Percentiles rank a stretch among this genome's conserved stretches.
phyloP scores from a whole-genome alignment of 2,329 filamentous ascomycete species.

The Boeremia exigua region DNA sequence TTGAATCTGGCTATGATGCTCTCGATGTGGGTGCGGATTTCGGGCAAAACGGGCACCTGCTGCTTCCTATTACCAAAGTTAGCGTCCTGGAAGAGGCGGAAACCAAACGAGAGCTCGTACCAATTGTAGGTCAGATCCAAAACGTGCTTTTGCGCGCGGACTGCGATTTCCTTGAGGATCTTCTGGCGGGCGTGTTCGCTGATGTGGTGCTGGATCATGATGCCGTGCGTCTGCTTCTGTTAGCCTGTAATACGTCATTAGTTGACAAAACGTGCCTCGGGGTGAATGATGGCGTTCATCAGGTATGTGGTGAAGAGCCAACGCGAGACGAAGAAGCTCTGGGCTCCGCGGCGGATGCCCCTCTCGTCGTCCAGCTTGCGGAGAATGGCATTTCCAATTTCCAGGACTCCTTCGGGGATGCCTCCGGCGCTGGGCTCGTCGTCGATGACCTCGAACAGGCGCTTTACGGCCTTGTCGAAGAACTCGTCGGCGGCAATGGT shows the following conservation, averaged over 20 bases:
- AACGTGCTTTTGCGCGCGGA: slow-evolving; percentile 78
- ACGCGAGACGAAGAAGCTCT: slow-evolving; percentile 83
- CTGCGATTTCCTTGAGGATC: slow-evolving; percentile 74
- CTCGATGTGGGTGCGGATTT: slow-evolving; percentile 73
- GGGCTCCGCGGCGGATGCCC: slow-evolving; percentile 71
- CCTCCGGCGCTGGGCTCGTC: slow-evolving; percentile 78
- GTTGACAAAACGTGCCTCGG: slow-evolving; percentile 80
- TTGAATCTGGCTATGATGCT: slow-evolving; percentile 71
- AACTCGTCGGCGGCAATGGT: slow-evolving; percentile 86
- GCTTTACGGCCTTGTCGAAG: slow-evolving; percentile 80
- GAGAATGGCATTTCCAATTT: slow-evolving; percentile 83
- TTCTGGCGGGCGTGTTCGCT: slow-evolving; percentile 87
- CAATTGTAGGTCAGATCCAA: slow-evolving; percentile 74
- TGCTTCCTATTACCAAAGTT: slow-evolving; percentile 55
- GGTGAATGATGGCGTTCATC: slow-evolving; percentile 81
- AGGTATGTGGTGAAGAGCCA: slow-evolving; percentile 94
- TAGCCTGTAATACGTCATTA: too few species aligned
- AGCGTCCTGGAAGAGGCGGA: slow-evolving; percentile 25
- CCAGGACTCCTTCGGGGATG: slow-evolving; percentile 83
- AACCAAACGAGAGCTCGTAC: slow-evolving; percentile 55
- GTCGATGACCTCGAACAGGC: slow-evolving; percentile 84
- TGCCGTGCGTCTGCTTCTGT: slow-evolving; percentile 59
- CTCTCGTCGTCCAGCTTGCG: slow-evolving; percentile 73
- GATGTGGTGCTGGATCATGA: slow-evolving; percentile 88
- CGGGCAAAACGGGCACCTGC: slow-evolving; percentile 66